Evolutionary conservation across 2,329 filamentous ascomycete species (phyloP).

Genomic region (Rugonectria rugulosa): DNA sequence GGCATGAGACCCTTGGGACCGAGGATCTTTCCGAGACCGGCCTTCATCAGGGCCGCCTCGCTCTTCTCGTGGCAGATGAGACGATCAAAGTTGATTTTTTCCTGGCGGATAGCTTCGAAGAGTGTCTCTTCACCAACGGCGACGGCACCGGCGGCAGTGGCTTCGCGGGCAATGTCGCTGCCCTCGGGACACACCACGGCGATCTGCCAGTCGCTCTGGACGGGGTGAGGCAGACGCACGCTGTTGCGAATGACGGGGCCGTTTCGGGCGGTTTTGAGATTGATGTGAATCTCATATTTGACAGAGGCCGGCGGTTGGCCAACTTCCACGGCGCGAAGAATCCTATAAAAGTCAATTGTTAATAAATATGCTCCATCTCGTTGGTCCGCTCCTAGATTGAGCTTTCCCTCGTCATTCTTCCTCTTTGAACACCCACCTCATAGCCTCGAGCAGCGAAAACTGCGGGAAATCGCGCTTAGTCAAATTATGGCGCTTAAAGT

Average conservation of each 20-base stretch:
- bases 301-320: conserved; percentile 74
- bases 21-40: conserved; percentile 79
- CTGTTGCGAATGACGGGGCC: conserved; percentile 88
- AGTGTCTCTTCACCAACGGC: conserved; percentile 86
- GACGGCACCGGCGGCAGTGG: conserved; percentile 78
- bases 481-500: conserved; percentile 71
- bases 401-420: neutral
- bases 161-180: conserved; percentile 76
- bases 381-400: neutral
- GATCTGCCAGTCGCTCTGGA: conserved; percentile 87
- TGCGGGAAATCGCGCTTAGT: conserved; percentile 68
- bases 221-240: conserved; percentile 85
- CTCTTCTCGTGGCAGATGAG: conserved; percentile 86
- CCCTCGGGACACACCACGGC: conserved; percentile 90
- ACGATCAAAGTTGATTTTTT: conserved; percentile 85
- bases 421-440: conserved; percentile 72
- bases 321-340: conserved; percentile 91
- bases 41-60: conserved; percentile 80
- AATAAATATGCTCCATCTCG: conserved; percentile 3
- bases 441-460: conserved; percentile 88
- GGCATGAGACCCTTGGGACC: conserved; percentile 95
- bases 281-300: conserved; percentile 91
- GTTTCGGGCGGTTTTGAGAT: conserved; percentile 83
- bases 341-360: conserved; percentile 59
- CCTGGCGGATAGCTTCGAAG: conserved; percentile 77